Conservation (phyloP, 202 grass and related monocot species). For the Elaeis oleifera region DNA sequence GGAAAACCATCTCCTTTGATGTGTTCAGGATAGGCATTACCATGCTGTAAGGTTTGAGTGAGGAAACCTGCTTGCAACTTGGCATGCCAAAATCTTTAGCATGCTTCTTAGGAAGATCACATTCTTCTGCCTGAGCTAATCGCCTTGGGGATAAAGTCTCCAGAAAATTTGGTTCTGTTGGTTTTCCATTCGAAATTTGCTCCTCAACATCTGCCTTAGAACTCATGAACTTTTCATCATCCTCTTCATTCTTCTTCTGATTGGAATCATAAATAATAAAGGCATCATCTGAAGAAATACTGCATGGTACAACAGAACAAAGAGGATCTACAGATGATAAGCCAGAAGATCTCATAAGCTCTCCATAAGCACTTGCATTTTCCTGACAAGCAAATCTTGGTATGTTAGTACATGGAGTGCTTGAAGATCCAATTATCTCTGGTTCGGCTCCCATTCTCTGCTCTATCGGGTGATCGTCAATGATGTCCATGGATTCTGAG, state of each 20-base stretch:
- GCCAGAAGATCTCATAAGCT: conserved; percentile 36
- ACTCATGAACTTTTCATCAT: conserved; percentile 19
- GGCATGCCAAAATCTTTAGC: conserved; percentile 15
- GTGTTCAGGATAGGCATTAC: conserved; percentile 23
- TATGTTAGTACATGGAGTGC: conserved; percentile 32
- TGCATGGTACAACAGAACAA: conserved; percentile 85
- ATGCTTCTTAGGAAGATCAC: conserved; percentile 19
- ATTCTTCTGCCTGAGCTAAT: conserved; percentile 17
- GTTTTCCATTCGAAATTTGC: conserved; percentile 30
- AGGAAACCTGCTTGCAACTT: conserved; percentile 34
- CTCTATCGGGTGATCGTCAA: conserved; percentile 24
- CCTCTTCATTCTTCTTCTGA: conserved; percentile 17
- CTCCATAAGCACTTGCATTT: conserved; percentile 28
- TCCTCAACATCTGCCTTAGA: conserved; percentile 15
- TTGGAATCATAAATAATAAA: conserved; percentile 27
- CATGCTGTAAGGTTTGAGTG: conserved; percentile 56
- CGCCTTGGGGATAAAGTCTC: conserved; percentile 19
- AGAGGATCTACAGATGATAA: conserved; percentile 52
- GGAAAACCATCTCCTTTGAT: conserved; percentile 19
- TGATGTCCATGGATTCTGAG: conserved; percentile 68
- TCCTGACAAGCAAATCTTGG: conserved; percentile 20
- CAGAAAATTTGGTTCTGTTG: conserved; percentile 7
- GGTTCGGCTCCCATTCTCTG: conserved; percentile 27
- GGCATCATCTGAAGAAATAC: conserved; percentile 48
- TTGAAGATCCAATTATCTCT: conserved; percentile 64